These are phyloP conservation scores for Fraxinus xanthoxyloides DNA, from an alignment of 305 asterid genomes.

Conservation along the genomic window DNA sequence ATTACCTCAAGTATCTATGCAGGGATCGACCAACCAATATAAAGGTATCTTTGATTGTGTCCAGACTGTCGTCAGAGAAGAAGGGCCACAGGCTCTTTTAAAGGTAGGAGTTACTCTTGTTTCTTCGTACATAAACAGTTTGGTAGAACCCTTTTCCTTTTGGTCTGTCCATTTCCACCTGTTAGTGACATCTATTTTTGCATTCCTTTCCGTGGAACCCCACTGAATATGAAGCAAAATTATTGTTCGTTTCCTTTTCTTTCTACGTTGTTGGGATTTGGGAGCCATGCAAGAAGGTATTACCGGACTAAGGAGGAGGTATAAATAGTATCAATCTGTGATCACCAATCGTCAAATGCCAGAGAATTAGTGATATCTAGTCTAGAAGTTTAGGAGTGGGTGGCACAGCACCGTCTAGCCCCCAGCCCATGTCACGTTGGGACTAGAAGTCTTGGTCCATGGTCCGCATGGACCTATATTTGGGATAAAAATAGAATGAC, in stretches of 20 bases:
- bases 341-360: background rate
- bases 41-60: slow-evolving; percentile 74
- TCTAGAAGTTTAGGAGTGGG: background rate
- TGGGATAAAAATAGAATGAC: background rate
- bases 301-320: background rate
- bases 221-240: background rate
- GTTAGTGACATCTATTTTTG: background rate
- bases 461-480: background rate
- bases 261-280: background rate
- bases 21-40: slow-evolving; percentile 90
- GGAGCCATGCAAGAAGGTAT: background rate
- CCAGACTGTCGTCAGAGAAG: slow-evolving; percentile 75
- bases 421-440: background rate
- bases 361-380: background rate
- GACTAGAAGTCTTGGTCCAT: background rate
- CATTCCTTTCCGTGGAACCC: background rate
- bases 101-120: slow-evolving; percentile 44
- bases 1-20: slow-evolving; percentile 22
- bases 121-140: background rate
- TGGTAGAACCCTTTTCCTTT: background rate
- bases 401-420: background rate
- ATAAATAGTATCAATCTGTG: background rate
- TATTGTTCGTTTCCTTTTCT: background rate
- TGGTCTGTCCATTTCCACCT: background rate
- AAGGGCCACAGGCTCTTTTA: slow-evolving; percentile 76